Evolutionary conservation across 768 basidiomycete species (phyloP).

Genomic region (Piloderma croceum): DNA sequence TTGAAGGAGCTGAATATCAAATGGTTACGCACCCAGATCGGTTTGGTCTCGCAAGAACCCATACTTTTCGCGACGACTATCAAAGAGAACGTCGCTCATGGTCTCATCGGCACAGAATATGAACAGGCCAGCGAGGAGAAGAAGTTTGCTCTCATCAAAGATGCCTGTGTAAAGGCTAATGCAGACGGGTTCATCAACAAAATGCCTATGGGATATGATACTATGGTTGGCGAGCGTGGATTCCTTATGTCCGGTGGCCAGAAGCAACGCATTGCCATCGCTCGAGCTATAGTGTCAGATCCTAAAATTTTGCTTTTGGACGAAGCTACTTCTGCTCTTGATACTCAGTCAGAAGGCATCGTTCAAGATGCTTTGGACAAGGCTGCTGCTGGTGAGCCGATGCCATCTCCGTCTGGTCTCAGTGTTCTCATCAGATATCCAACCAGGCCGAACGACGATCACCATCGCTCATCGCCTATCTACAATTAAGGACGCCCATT

Average conservation of each 20-base stretch:
- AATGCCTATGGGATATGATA: conserved; percentile 79
- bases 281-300: conserved; percentile 84
- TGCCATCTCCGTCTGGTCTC: no score
- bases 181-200: conserved; percentile 85
- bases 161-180: conserved; percentile 85
- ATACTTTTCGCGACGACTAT: conserved; percentile 82
- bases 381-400: conserved; percentile 70
- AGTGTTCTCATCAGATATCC: no score
- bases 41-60: conserved; percentile 86
- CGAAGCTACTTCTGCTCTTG: conserved; percentile 85
- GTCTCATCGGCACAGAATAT: conserved; percentile 67
- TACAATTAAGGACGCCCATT: conserved; percentile 80
- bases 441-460: conserved; percentile 74
- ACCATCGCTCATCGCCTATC: conserved; percentile 77
- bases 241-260: conserved; percentile 85
- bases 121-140: conserved; percentile 69
- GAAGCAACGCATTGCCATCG: conserved; percentile 87
- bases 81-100: conserved; percentile 76
- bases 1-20: conserved; percentile 73
- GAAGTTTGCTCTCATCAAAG: conserved; percentile 71
- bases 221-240: conserved; percentile 84
- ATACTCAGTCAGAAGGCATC: conserved; percentile 81
- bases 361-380: conserved; percentile 90
- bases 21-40: conserved; percentile 84
- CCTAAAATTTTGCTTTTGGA: conserved; percentile 81